A percentile compares a stretch with the other conserved stretches of the same genome.
phyloP scores from a whole-genome alignment of 2,329 filamentous ascomycete species.

The Fusarium udum region DNA sequence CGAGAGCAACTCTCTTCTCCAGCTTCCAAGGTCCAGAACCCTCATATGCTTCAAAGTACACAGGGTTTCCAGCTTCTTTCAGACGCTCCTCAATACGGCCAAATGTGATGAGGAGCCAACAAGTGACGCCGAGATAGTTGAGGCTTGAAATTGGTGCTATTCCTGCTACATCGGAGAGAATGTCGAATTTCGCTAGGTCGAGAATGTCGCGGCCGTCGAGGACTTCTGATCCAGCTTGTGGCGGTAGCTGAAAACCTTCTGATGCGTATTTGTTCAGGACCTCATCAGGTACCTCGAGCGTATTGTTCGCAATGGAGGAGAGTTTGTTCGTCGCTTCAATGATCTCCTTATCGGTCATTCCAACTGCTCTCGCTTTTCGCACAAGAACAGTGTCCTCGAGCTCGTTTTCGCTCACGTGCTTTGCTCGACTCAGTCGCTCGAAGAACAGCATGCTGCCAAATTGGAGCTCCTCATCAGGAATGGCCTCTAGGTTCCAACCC shows the following conservation, averaged over 20 bases:
- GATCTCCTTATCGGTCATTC: background rate
- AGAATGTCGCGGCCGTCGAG: background rate
- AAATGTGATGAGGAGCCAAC: slow-evolving; percentile 40
- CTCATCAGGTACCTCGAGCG: background rate
- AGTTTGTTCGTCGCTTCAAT: background rate
- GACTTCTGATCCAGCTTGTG: background rate
- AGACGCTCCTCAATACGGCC: slow-evolving; percentile 44
- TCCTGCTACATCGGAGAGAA: slow-evolving; percentile 13
- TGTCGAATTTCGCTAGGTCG: slow-evolving; percentile 42
- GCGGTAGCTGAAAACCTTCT: background rate
- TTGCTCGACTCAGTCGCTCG: background rate
- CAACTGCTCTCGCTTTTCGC: background rate
- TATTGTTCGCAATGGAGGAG: background rate
- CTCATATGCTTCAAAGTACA: background rate
- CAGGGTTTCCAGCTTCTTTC: slow-evolving; percentile 35
- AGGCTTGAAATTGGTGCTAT: slow-evolving; percentile 43
- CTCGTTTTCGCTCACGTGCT: rapidly evolving
- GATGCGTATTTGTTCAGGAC: background rate
- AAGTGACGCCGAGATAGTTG: slow-evolving; percentile 48
- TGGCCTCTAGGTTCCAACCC: slow-evolving; percentile 49
- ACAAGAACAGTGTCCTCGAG: background rate
- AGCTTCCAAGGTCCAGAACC: background rate
- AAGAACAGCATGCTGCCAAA: slow-evolving; percentile 37
- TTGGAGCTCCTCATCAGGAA: slow-evolving; percentile 48
- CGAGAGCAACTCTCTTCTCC: background rate